Evolutionary conservation across 2,329 filamentous ascomycete species (phyloP).

Genomic region (Zasmidium angulare): DNA sequence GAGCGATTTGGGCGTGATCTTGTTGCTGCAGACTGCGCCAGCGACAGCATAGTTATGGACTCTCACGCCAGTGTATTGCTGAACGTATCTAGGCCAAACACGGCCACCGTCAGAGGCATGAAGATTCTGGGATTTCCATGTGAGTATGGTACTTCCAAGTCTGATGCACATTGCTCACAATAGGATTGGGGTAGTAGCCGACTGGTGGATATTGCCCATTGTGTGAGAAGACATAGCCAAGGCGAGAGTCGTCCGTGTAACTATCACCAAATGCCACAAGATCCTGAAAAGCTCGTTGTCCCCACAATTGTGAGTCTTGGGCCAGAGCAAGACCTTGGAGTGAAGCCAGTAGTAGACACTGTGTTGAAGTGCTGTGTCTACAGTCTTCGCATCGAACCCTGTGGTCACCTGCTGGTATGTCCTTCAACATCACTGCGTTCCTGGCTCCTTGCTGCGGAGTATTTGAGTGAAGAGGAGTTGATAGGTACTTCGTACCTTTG

Average conservation of each 20-base stretch:
- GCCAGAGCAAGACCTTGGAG: background rate
- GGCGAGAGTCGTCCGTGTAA: conserved; percentile 66
- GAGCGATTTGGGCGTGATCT: conserved; percentile 60
- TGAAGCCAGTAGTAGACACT: background rate
- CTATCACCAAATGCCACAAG: conserved; percentile 68
- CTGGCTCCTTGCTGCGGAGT: no score
- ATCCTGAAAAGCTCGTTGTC: background rate
- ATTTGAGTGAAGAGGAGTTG: no score
- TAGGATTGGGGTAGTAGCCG: conserved; percentile 55
- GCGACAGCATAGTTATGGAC: conserved; percentile 60
- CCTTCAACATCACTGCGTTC: no score
- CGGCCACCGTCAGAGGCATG: conserved; percentile 64
- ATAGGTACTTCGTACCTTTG: no score
- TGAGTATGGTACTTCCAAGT: no score
- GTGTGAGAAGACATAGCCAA: conserved; percentile 61
- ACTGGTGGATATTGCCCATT: conserved; percentile 62
- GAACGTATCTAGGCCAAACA: conserved; percentile 68
- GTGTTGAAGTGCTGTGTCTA: no score
- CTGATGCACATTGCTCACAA: conserved; percentile 34
- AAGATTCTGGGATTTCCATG: conserved; percentile 30
- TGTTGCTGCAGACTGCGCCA: conserved; percentile 71
- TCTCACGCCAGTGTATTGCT: conserved; percentile 56
- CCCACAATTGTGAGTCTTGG: conserved; percentile 60
- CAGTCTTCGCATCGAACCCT: no score
- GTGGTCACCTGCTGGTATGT: no score